Conservation (phyloP, 2,329 filamentous ascomycete genomes). For the Fusarium multiceps region DNA sequence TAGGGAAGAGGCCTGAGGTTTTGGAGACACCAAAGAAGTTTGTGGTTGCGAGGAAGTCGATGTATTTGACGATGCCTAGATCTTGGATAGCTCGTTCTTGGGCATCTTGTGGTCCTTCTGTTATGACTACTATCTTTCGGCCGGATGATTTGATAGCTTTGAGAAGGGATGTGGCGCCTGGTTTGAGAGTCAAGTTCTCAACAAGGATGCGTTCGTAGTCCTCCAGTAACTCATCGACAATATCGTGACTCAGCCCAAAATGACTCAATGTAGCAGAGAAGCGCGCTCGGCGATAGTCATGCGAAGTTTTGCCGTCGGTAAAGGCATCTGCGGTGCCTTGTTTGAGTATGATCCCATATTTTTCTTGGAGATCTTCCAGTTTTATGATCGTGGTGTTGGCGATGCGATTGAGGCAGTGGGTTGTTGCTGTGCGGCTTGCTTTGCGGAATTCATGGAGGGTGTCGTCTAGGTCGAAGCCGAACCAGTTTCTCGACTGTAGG, state of each 20-base stretch:
- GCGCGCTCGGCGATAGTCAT: conserved; percentile 56
- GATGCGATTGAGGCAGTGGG: conserved; percentile 49
- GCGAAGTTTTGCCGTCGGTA: conserved; percentile 56
- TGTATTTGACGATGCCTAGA: conserved; percentile 39
- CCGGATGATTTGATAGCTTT: conserved; percentile 47
- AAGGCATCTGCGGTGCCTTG: conserved; percentile 55
- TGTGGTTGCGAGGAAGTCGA: conserved; percentile 50
- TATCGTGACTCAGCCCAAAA: conserved; percentile 36
- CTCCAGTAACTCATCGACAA: conserved; percentile 37
- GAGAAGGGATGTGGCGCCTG: conserved; percentile 52
- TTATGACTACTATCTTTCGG: conserved; percentile 57
- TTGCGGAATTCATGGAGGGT: conserved; percentile 60
- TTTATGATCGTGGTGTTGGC: not conserved
- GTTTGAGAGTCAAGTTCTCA: conserved; percentile 50
- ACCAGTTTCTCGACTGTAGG: no score
- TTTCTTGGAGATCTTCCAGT: conserved; percentile 25
- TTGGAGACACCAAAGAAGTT: conserved; percentile 48
- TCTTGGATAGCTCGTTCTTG: conserved; percentile 55
- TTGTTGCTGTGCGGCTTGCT: conserved; percentile 53
- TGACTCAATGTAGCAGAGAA: conserved; percentile 51
- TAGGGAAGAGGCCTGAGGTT: conserved; percentile 43
- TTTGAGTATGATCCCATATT: conserved; percentile 51
- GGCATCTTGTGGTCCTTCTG: conserved; percentile 60
- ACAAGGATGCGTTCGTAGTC: conserved; percentile 49
- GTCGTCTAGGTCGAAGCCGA: conserved; percentile 62